phyloP scores from a whole-genome alignment of 176 grass and related monocot genomes.

The Paspalum vaginatum region DNA sequence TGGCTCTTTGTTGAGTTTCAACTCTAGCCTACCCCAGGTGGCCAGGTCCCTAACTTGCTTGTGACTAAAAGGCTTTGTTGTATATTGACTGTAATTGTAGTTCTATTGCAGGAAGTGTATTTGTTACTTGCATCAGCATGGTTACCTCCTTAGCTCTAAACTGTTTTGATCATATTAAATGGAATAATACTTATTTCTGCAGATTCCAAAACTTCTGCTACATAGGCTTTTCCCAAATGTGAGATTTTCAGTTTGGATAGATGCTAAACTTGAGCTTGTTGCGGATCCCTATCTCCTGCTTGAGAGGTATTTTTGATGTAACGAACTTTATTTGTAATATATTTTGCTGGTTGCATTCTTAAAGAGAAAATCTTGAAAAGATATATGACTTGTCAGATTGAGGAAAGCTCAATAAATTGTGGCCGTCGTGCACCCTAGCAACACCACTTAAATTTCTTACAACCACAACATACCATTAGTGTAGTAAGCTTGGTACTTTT shows the following conservation, averaged over 20 bases:
- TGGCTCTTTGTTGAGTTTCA: no score
- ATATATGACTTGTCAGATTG: neutral
- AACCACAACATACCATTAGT: neutral
- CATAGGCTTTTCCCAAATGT: slow-evolving; percentile 97
- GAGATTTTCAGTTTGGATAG: slow-evolving; percentile 93
- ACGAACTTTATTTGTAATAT: slow-evolving; percentile 32
- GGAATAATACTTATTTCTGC: slow-evolving; percentile 38
- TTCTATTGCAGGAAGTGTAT: slow-evolving; percentile 11
- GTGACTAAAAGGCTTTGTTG: no score
- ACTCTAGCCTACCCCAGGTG: no score
- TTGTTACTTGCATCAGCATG: slow-evolving; percentile 3
- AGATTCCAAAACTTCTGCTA: slow-evolving; percentile 97
- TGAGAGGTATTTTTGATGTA: slow-evolving; percentile 74
- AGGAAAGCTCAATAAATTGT: neutral
- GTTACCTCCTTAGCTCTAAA: neutral
- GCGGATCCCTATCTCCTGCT: slow-evolving; percentile 84
- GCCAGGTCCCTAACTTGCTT: no score
- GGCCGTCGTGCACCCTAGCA: neutral
- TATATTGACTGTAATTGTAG: neutral
- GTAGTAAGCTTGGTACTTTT: neutral
- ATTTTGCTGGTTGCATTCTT: neutral
- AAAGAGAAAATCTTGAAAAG: neutral
- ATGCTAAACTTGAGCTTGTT: slow-evolving; percentile 92
- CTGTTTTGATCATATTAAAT: slow-evolving; percentile 33
- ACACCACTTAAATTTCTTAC: slow-evolving; percentile 3